phyloP scores from a whole-genome alignment of 768 basidiomycete species.

The Crepidotus variabilis region DNA sequence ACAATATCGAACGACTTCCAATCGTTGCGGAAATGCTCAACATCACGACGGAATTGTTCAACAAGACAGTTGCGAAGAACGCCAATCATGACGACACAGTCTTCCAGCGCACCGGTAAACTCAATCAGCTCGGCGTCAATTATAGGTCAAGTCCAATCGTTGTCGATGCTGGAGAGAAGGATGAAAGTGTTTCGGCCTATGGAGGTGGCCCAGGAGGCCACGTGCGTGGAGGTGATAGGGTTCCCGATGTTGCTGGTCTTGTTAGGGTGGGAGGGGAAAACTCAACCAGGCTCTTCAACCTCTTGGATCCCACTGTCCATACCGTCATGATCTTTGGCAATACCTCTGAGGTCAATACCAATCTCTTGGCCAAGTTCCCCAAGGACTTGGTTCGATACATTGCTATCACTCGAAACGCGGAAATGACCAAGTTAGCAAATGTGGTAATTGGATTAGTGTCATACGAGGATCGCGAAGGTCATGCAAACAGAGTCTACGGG shows the following conservation, averaged over 20 bases:
- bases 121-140: conserved; percentile 45
- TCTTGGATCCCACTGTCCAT: conserved; percentile 25
- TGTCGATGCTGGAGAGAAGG: conserved; percentile 30
- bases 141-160: conserved; percentile 49
- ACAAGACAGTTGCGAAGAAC: conserved; percentile 12
- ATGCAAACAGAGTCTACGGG: conserved; percentile 27
- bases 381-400: conserved; percentile 4
- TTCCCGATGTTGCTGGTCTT: conserved; percentile 37
- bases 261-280: background rate
- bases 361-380: background rate
- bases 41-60: conserved; percentile 19
- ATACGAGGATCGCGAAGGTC: conserved; percentile 22
- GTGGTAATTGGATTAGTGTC: background rate
- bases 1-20: conserved; percentile 27
- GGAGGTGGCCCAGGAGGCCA: conserved; percentile 19
- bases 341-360: conserved; percentile 6
- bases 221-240: conserved; percentile 39
- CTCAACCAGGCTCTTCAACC: conserved; percentile 18
- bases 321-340: conserved; percentile 30
- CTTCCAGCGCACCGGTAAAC: conserved; percentile 15
- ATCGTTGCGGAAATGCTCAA: conserved; percentile 34
- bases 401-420: conserved; percentile 12
- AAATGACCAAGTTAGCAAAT: background rate
- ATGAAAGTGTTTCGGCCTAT: conserved; percentile 19
- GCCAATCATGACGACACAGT: conserved; percentile 9